Conservation (phyloP, 306 rosid species). For the Dalbergia cultrata region DNA sequence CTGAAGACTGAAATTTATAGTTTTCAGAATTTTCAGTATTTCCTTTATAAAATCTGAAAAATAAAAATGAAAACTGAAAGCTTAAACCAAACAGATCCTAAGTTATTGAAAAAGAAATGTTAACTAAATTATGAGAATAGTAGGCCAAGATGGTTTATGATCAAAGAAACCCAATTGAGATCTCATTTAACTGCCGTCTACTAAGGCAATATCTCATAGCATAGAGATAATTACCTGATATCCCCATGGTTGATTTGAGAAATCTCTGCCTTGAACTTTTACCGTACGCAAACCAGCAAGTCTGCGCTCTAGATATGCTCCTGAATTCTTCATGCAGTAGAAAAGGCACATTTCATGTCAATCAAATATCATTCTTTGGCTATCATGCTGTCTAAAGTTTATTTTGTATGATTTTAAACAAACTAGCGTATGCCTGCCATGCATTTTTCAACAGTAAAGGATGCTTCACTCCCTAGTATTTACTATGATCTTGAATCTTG, state of each 20-base stretch:
- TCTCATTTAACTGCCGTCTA: constrained; percentile 23
- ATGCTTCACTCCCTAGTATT: background rate
- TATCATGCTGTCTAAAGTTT: constrained; percentile 14
- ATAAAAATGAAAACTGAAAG: too few relatives aligned
- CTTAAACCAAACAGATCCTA: too few relatives aligned
- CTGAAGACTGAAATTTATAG: too few relatives aligned
- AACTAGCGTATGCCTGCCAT: background rate
- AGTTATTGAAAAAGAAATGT: background rate
- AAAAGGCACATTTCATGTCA: constrained; percentile 36
- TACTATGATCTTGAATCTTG: background rate
- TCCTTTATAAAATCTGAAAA: too few relatives aligned
- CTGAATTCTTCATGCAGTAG: constrained; percentile 66
- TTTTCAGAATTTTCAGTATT: too few relatives aligned
- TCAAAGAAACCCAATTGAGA: constrained; percentile 29
- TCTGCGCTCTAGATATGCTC: constrained; percentile 77
- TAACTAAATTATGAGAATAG: constrained; percentile 36
- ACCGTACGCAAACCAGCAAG: constrained; percentile 67
- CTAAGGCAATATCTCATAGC: constrained; percentile 26
- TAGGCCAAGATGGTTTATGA: constrained; percentile 19
- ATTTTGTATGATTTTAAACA: constrained; percentile 11
- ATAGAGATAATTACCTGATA: constrained; percentile 69
- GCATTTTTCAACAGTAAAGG: constrained; percentile 11
- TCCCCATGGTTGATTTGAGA: constrained; percentile 65
- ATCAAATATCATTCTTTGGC: constrained; percentile 21
- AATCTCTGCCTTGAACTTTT: constrained; percentile 59